Conservation (phyloP, 2,329 filamentous ascomycete species). For the Sclerotinia minor region DNA sequence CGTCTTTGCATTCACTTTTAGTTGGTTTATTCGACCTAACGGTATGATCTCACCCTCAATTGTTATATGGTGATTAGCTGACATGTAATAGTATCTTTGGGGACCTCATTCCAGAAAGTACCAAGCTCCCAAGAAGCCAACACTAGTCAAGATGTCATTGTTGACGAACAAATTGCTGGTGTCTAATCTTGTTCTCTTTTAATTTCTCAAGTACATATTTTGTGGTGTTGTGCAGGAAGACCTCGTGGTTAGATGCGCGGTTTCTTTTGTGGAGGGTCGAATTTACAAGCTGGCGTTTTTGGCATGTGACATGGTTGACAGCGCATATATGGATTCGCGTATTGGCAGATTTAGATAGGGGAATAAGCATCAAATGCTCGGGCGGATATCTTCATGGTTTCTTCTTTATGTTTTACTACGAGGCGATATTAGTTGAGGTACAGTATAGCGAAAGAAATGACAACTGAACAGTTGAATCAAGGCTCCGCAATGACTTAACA, state of each 20-base stretch:
- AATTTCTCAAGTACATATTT: neutral
- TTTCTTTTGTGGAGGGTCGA: neutral
- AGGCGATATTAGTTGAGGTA: neutral
- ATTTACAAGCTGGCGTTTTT: neutral
- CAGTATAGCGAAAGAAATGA: neutral
- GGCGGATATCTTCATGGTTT: neutral
- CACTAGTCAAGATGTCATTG: conserved; percentile 28
- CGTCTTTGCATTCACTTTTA: conserved; percentile 61
- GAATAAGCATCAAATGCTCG: neutral
- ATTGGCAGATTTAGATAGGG: neutral
- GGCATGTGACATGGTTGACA: neutral
- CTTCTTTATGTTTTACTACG: neutral
- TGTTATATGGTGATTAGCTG: neutral
- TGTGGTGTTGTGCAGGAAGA: neutral
- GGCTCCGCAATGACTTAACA: too few relatives aligned
- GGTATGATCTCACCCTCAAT: conserved; percentile 54
- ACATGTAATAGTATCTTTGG: conserved; percentile 30
- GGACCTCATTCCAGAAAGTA: conserved; percentile 19
- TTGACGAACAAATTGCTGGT: conserved; percentile 32
- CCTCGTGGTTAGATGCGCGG: neutral
- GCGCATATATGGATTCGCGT: neutral
- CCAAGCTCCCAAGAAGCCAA: conserved; percentile 6
- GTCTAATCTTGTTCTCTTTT: conserved; percentile 12
- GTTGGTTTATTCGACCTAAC: conserved; percentile 71
- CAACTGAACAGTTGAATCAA: neutral